Base-by-base conservation (phyloP, 768 basidiomycete species). In the Hortiboletus flavorubellus region DNA sequence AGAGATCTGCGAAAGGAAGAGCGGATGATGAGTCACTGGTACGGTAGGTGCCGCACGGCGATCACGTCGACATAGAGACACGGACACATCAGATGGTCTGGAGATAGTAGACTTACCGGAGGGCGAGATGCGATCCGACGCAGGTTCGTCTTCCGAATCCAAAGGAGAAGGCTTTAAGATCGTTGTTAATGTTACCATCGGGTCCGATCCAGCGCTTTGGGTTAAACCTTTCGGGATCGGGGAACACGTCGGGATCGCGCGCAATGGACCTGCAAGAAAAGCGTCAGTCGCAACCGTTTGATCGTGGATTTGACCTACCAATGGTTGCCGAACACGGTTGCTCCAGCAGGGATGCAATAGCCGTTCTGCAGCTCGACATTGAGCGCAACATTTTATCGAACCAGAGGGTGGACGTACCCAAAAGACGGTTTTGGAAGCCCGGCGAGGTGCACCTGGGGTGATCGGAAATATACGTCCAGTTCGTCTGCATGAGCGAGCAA, bases 131-230 rank as follows among this genome's bases (percentile, higher is more conserved):
- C 10, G 64, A 66, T 39, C 64, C 64, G n/a, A 65, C 64, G 33
- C 64, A 65, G 0, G 58, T 65, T 9, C 66, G 62, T 1, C 82
- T 65, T 21, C 82, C 83, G 61, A 81, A 83, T 0, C 83, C 82
- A 49, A 83, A 85, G 5, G 77, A 70, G 56, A 75, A 83, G 0
- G 75, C 69, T 60, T 76, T 79, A 10, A 83, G 56, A 34, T 82
- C 81, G 14, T 76, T 77, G 21, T 79, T 77, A 9, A 84, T 54
- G 29, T 65, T 72, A 0, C 79, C 79, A 0, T 80, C 71, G 5
- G 59, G 54, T 37, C 51, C 59, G 16, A 84, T 53, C 84, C 84
- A 87, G 15, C 84, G 72, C 56, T 79, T 75, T 1, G 83, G 83
- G 35, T 78, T 69, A 64, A 87, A 86, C 14, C 30, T 60, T 51